Percentiles rank a stretch among this genome's conserved stretches.
Conservation (phyloP, 1,284 basidiomycete species). For the Meira nashicola region DNA sequence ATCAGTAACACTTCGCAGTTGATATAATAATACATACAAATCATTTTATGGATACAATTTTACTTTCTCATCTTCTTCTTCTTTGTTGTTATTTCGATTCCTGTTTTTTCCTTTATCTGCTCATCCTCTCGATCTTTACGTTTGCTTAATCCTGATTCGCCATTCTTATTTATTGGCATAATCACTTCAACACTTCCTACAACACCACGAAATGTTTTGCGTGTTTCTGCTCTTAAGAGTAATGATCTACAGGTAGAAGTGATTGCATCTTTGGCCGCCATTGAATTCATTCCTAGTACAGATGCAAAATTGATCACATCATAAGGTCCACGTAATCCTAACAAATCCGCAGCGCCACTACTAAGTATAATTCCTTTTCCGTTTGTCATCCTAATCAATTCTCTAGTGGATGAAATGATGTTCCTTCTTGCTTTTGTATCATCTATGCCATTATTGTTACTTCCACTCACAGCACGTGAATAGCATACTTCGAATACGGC, state of each 20-base stretch:
- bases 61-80: too few species aligned
- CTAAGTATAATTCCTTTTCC: constrained; percentile 48
- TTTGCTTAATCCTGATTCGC: too few species aligned
- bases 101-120: too few species aligned
- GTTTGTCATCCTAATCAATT: constrained; percentile 44
- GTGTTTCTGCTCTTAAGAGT: constrained; percentile 32
- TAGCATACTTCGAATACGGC: constrained; percentile 77
- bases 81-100: too few species aligned
- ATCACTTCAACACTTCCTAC: constrained; percentile 5
- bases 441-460: background rate
- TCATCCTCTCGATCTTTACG: too few species aligned
- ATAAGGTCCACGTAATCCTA: constrained; percentile 39
- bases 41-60: too few species aligned
- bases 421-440: constrained; percentile 25
- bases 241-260: constrained; percentile 32
- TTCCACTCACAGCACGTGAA: constrained; percentile 19
- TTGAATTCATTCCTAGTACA: constrained; percentile 38
- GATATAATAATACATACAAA: too few species aligned
- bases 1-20: too few species aligned
- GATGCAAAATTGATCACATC: constrained; percentile 50
- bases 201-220: constrained; percentile 37
- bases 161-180: too few species aligned
- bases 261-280: constrained; percentile 39
- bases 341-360: constrained; percentile 28
- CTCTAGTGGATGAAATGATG: constrained; percentile 40